phyloP scores from a whole-genome alignment of 1,284 basidiomycete species.

The Leucoagaricus sp. region DNA sequence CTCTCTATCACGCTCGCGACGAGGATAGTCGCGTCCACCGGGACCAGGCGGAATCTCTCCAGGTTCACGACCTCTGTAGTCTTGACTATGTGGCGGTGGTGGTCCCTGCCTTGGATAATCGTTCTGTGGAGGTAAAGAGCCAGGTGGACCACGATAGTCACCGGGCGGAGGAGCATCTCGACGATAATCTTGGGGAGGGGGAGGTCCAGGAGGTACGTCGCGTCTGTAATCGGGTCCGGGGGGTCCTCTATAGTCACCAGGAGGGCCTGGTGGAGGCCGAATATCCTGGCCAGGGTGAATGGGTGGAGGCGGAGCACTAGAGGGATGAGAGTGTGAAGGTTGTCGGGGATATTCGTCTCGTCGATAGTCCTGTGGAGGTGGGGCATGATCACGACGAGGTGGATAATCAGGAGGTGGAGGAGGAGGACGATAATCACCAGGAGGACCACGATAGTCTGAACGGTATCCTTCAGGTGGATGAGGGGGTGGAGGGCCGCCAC shows the following conservation, averaged over 20 bases:
- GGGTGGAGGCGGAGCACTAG: slow-evolving; percentile 1
- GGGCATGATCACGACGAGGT: slow-evolving; percentile 4
- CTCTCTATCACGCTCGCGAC: slow-evolving; percentile 13
- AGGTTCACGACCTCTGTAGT: slow-evolving; percentile 9
- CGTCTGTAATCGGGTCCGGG: slow-evolving; percentile 7
- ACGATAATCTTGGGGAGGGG: slow-evolving; percentile 11
- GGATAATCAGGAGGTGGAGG: slow-evolving; percentile 9
- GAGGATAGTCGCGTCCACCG: slow-evolving; percentile 7
- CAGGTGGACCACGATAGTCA: slow-evolving; percentile 12
- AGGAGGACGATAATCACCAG: slow-evolving; percentile 1
- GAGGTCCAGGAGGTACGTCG: slow-evolving; percentile 5
- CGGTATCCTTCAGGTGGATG: slow-evolving; percentile 8
- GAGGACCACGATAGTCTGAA: slow-evolving; percentile 2
- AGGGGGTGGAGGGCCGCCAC: slow-evolving; percentile 1
- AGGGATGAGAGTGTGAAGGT: slow-evolving; percentile 5
- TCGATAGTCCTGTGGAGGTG: slow-evolving; percentile 7
- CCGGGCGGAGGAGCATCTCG: background rate
- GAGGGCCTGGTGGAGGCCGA: slow-evolving; percentile 3
- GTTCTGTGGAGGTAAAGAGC: slow-evolving; percentile 8
- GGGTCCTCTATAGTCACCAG: slow-evolving; percentile 6
- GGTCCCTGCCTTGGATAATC: slow-evolving; percentile 8
- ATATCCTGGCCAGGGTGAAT: background rate
- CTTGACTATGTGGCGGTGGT: slow-evolving; percentile 1
- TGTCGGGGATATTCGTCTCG: slow-evolving; percentile 12
- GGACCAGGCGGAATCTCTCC: slow-evolving; percentile 6